A percentile compares a stretch with the other conserved stretches of the same genome.
Conservation (phyloP, 805 yeast genomes). For the Yarrowia sp. region DNA sequence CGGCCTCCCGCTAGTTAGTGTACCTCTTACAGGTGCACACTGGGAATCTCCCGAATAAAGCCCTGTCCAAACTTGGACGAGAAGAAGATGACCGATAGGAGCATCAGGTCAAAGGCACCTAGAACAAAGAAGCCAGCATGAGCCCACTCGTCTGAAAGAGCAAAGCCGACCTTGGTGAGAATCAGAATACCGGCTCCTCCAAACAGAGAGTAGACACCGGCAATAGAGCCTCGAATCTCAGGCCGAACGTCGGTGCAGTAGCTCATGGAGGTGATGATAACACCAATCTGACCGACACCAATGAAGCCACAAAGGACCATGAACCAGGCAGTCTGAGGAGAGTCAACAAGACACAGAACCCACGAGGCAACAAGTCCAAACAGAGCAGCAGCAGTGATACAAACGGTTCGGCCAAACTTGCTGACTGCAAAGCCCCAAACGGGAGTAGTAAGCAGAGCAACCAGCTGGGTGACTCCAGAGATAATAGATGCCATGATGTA, state of each 20-base stretch:
- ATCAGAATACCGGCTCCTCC: slow-evolving; percentile 73
- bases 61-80: slow-evolving; percentile 29
- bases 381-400: slow-evolving; percentile 46
- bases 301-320: slow-evolving; percentile 54
- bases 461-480: slow-evolving; percentile 69
- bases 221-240: slow-evolving; percentile 64
- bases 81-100: slow-evolving; percentile 35
- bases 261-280: slow-evolving; percentile 69
- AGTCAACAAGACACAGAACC: slow-evolving; percentile 50
- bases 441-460: slow-evolving; percentile 67
- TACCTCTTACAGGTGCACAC: slow-evolving; percentile 8
- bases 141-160: slow-evolving; percentile 62
- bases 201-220: slow-evolving; percentile 71
- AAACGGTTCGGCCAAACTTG: slow-evolving; percentile 51
- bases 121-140: slow-evolving; percentile 66
- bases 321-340: slow-evolving; percentile 24
- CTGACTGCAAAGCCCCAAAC: slow-evolving; percentile 68
- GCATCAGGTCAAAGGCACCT: slow-evolving; percentile 52
- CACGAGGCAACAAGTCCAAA: slow-evolving; percentile 44
- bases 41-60: slow-evolving; percentile 30
- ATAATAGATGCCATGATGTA: slow-evolving; percentile 70
- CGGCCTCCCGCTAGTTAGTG: too few species aligned
- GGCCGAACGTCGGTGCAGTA: slow-evolving; percentile 58
- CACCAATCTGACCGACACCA: slow-evolving; percentile 69
- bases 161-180: slow-evolving; percentile 67